phyloP scores from a whole-genome alignment of 192 early-diverging fungal genomes.

The Podila horticola region DNA sequence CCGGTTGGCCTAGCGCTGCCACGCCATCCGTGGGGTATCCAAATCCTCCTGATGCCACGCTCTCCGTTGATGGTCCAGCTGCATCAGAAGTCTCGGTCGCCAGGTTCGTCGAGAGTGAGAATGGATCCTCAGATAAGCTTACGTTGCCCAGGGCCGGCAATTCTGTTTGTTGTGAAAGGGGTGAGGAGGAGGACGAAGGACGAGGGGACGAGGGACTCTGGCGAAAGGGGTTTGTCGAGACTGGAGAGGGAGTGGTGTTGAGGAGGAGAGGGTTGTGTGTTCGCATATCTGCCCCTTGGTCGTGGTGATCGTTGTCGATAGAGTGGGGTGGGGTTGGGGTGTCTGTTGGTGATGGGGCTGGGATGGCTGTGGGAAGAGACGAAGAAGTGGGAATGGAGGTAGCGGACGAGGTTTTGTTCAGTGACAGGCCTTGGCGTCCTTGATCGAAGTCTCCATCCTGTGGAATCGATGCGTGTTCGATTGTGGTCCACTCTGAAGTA shows the following conservation, averaged over 20 bases:
- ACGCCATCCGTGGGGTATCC: too few relatives aligned
- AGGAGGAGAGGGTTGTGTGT: neutral
- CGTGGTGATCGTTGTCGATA: neutral
- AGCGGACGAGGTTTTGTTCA: neutral
- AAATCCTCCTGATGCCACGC: too few relatives aligned
- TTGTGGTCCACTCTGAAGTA: too few relatives aligned
- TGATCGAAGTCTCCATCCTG: too few relatives aligned
- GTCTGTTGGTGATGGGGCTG: neutral
- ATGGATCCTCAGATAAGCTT: slow-evolving; percentile 17
- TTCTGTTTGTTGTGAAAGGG: neutral
- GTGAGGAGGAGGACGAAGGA: neutral
- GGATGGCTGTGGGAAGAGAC: neutral
- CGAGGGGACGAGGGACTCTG: slow-evolving; percentile 15
- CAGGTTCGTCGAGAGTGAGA: slow-evolving; percentile 13
- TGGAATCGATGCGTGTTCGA: too few relatives aligned
- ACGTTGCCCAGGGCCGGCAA: neutral
- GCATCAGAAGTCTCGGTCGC: too few relatives aligned
- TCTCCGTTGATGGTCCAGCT: too few relatives aligned
- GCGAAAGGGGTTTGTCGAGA: slow-evolving; percentile 41
- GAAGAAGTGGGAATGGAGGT: neutral
- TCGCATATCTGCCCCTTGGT: neutral
- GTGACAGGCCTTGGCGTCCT: too few relatives aligned
- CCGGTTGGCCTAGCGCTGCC: too few relatives aligned
- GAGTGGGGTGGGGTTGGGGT: too few relatives aligned
- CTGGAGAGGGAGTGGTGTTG: slow-evolving; percentile 11